A percentile compares a stretch with the other conserved stretches of the same genome.
Conservation (phyloP, 768 basidiomycete genomes). For the Leccinum variicolor region DNA sequence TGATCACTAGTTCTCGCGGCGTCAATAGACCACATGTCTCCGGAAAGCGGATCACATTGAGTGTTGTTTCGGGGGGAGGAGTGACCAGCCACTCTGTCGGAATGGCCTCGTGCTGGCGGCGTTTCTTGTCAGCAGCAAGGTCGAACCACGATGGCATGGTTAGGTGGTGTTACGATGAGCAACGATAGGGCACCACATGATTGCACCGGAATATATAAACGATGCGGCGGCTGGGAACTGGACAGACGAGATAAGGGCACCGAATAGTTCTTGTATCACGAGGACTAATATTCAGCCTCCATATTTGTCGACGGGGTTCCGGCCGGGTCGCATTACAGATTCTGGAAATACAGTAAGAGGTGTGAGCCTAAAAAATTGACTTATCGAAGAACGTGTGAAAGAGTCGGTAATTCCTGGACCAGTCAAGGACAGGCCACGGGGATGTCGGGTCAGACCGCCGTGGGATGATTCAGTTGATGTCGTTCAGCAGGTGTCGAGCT, state of each 20-base stretch:
- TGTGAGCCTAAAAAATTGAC: conserved; percentile 14
- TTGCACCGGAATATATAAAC: conserved; percentile 5
- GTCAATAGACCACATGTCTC: conserved; percentile 41
- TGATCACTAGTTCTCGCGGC: conserved; percentile 56
- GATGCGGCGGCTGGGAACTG: conserved; percentile 1
- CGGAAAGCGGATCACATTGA: conserved; percentile 55
- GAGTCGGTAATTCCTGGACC: conserved; percentile 65
- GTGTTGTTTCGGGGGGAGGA: conserved; percentile 41
- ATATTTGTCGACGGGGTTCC: background rate
- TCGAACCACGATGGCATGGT: conserved; percentile 43
- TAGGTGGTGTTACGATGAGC: background rate
- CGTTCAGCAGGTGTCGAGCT: no score
- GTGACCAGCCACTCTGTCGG: conserved; percentile 63
- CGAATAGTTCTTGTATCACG: conserved; percentile 1
- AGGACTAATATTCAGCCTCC: background rate
- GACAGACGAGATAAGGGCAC: conserved; percentile 4
- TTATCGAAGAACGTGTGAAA: conserved; percentile 34
- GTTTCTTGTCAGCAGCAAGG: conserved; percentile 52
- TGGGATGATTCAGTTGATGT: no score
- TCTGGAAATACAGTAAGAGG: conserved; percentile 11
- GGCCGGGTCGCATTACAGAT: background rate
- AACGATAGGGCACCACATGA: background rate
- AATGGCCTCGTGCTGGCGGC: conserved; percentile 49
- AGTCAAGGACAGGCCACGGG: conserved; percentile 50
- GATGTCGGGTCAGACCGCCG: no score